phyloP scores from a whole-genome alignment of 78 protist genomes.

The Trichosphaerium sp. region DNA sequence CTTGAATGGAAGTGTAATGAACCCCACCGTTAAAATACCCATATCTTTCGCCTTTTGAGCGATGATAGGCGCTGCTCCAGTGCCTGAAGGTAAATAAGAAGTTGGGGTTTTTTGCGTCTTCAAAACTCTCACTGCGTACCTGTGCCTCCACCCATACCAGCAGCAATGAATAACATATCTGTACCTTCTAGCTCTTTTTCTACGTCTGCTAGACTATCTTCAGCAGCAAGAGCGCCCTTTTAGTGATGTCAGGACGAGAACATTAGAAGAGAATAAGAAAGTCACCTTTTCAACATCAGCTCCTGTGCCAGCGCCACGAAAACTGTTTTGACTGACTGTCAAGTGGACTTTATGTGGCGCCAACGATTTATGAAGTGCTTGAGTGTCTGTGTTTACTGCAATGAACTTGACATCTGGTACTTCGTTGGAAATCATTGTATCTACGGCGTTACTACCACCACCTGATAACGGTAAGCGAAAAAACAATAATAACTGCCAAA shows the following conservation, averaged over 20 bases:
- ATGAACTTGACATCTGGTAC: conserved; percentile 51
- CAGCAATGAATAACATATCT: conserved; percentile 69
- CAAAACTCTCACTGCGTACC: too few species aligned
- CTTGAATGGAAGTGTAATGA: conserved; percentile 58
- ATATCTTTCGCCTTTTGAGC: conserved; percentile 30
- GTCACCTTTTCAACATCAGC: background rate
- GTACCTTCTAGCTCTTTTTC: conserved; percentile 25
- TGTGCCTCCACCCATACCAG: conserved; percentile 86
- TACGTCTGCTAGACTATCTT: conserved; percentile 43
- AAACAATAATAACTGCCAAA: too few species aligned
- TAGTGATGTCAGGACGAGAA: conserved; percentile 68
- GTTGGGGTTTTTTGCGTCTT: background rate
- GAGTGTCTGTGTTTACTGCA: conserved; percentile 69
- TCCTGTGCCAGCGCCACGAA: background rate
- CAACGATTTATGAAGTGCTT: conserved; percentile 44
- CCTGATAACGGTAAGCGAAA: too few species aligned
- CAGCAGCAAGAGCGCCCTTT: conserved; percentile 53
- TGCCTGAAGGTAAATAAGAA: conserved; percentile 44
- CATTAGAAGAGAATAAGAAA: conserved; percentile 58
- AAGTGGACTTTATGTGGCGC: conserved; percentile 41
- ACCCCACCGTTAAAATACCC: conserved; percentile 59
- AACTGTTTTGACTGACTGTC: background rate
- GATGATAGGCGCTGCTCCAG: conserved; percentile 74
- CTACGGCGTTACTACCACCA: conserved; percentile 71
- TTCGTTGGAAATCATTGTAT: conserved; percentile 44